phyloP scores from a whole-genome alignment of 805 yeast species.

The Jamesozyma spencerorum region DNA sequence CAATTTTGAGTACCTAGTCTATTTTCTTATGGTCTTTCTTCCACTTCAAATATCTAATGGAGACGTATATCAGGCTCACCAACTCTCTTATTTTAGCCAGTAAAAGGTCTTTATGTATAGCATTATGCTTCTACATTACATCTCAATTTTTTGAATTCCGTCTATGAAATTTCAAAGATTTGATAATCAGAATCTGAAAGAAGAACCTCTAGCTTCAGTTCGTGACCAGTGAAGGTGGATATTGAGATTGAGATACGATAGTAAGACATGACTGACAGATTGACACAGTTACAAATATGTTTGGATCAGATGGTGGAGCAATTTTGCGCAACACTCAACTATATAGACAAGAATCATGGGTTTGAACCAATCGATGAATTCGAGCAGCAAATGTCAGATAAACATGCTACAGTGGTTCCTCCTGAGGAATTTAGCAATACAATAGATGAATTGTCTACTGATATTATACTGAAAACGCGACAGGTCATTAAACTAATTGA shows the following conservation, averaged over 20 bases:
- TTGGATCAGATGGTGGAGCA: slow-evolving; percentile 72
- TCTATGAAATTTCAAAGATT: too few species aligned
- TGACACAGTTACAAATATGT: slow-evolving; percentile 84
- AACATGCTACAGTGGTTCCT: slow-evolving; percentile 45
- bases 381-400: slow-evolving; percentile 55
- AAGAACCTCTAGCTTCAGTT: too few species aligned
- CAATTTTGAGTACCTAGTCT: too few species aligned
- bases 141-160: too few species aligned
- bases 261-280: slow-evolving; percentile 70
- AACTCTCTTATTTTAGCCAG: too few species aligned
- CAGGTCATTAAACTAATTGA: slow-evolving; percentile 82
- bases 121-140: too few species aligned
- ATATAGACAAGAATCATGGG: slow-evolving; percentile 69
- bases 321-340: slow-evolving; percentile 67
- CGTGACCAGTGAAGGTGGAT: too few species aligned
- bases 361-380: slow-evolving; percentile 37
- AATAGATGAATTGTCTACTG: slow-evolving; percentile 71
- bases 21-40: too few species aligned
- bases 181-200: too few species aligned
- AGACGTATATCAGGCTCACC: too few species aligned
- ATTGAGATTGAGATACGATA: neutral
- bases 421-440: slow-evolving; percentile 40
- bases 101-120: too few species aligned
- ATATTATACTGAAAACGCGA: slow-evolving; percentile 73
- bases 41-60: too few species aligned